Base-by-base conservation (phyloP, 495 filamentous ascomycete genomes). In the Hypoxylon crocopeplum region DNA sequence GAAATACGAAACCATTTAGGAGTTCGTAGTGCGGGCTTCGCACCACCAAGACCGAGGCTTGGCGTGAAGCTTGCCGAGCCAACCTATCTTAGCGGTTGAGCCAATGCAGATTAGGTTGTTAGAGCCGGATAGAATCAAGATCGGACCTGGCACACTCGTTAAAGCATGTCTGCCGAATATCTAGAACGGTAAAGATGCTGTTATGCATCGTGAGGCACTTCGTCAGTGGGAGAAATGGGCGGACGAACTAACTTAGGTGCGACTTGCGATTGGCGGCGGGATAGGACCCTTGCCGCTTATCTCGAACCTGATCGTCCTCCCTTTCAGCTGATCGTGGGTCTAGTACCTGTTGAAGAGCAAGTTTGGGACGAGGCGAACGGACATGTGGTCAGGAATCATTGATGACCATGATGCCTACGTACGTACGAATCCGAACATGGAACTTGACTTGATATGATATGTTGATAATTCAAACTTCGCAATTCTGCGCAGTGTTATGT, bases 231-330 rank as follows among this genome's bases (percentile, higher is more conserved):
- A n/a, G 15, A 24, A 20, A 19, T 22, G n/a, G 15, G 11, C 34
- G 29, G 34, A 44, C 17, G 16, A 40, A 8, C 20, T 19, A 41
- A 42, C 38, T n/a, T 15, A 16, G 34, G 41, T 37, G 40, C 32
- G 17, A 46, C 24, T 47, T 46, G 39, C 32, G 61, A 64, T 64
- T 37, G 42, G 55, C 24, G 17, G 33, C 16, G 19, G n/a, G n/a
- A n/a, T 25, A n/a, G 15, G 34, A 64, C 51, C 55, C 55, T 59
- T 56, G 55, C 39, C 40, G 61, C 39, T 59, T 41, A 64, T 59
- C 61, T 45, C 40, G 45, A 62, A 56, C 46, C 17, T 56, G 55
- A 59, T 56, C 50, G 55, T 55, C 55, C 19, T 48, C 48, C 49
- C 24, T 56, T 46, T 50, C 20, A 48, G 50, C 51, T 55, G 61